Base-by-base conservation (phyloP, 1,284 basidiomycete species). In the Microbotryum lychnidis-dioicae region DNA sequence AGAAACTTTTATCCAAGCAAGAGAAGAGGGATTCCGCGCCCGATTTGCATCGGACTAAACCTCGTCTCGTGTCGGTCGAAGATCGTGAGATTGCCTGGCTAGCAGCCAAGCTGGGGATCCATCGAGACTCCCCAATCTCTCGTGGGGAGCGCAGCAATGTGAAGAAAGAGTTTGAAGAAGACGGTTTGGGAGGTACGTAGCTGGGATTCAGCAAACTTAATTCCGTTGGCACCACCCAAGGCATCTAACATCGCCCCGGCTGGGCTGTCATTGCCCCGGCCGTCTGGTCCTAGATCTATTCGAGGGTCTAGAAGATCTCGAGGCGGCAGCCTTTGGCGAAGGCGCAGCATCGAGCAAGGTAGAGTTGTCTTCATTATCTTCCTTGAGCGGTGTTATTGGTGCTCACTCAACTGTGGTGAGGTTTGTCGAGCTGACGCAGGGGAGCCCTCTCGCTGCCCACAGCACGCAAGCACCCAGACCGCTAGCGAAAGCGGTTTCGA, bases 41-140 rank as follows among this genome's bases (percentile, higher is more conserved):
- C 58, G 51, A 49, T 12, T 56, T 59, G 12, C 47, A 42, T 12
- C 45, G 60, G 25, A 58, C 52, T 20, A 76, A 73, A 49, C 76
- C 72, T 16, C 79, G 74, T 62, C 71, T 77, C 58, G 81, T 84
- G 64, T 78, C 81, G 50, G 79, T 83, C 33, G 89, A 91, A 68
- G 87, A 89, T 69, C 79, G 79, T 1, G 87, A 89, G 72, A 91
- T 91, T 54, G 80, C 82, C 1, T 84, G 86, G 78, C 77, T 91
- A 14, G 89, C 91, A 74, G 78, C 80, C 14, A 84, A 84, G 73
- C 78, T 91, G 20, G 82, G 84, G 1, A 45, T 73, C 25, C 66
- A 70, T 23, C 45, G 54, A 14, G 9, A 31, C 31, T 33, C 58
- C 1, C n/a, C 47, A 25, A 47, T 51, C 12, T 42, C 16, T 18